Percentiles rank a stretch among this genome's conserved stretches.
These are phyloP conservation scores for Usnea hakonensis DNA, from an alignment of 495 filamentous ascomycete species.

Conservation along the genomic window DNA sequence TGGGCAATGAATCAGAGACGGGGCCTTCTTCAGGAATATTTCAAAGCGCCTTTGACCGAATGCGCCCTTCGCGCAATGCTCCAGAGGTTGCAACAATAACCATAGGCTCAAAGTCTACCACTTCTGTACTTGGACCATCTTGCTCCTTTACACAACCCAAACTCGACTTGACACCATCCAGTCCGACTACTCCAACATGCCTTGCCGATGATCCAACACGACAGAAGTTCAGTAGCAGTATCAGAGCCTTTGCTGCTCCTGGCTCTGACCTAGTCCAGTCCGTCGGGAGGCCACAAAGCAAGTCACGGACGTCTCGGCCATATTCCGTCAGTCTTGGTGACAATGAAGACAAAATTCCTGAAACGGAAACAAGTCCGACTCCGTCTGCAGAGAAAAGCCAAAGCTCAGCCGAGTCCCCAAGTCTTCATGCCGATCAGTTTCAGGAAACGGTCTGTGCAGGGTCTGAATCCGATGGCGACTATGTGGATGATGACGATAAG, in stretches of 20 bases:
- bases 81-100: slow-evolving; percentile 83
- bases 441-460: slow-evolving; percentile 1
- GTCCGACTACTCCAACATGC: background rate
- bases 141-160: slow-evolving; percentile 7
- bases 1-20: slow-evolving; percentile 22
- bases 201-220: background rate
- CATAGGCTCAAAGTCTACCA: slow-evolving; percentile 72
- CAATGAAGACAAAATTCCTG: slow-evolving; percentile 23
- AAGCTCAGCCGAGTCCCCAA: slow-evolving; percentile 15
- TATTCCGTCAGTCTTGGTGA: slow-evolving; percentile 8
- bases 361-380: slow-evolving; percentile 14
- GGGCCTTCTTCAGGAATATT: slow-evolving; percentile 41
- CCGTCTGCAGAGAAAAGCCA: slow-evolving; percentile 25
- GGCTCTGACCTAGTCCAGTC: slow-evolving; percentile 36
- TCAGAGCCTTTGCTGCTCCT: slow-evolving; percentile 69
- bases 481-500: slow-evolving; percentile 55
- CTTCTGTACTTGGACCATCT: slow-evolving; percentile 45
- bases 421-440: slow-evolving; percentile 12
- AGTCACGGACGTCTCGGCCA: slow-evolving; percentile 10
- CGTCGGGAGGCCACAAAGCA: slow-evolving; percentile 14
- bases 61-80: slow-evolving; percentile 55
- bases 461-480: slow-evolving; percentile 30
- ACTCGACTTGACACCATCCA: background rate
- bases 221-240: slow-evolving; percentile 52
- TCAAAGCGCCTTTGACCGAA: slow-evolving; percentile 58